Evolutionary conservation across 345 rosid species (phyloP), one percentile per base, ranked within the genome.

Genomic region (Nasturtium officinale): DNA sequence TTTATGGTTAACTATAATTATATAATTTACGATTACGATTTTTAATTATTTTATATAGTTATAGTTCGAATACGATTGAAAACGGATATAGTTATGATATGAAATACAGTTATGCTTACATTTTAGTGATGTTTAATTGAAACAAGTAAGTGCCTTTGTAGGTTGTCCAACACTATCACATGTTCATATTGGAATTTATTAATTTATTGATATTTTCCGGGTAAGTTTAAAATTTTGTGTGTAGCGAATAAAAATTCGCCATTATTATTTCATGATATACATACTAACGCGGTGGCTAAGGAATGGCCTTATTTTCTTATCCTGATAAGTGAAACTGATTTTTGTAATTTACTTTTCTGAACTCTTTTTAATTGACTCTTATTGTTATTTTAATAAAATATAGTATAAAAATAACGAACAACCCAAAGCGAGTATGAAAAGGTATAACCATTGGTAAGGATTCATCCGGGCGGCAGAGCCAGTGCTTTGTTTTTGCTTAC

Each of bases 271-370:
- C 65, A 69, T 63, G 26, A 55, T 61, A 60, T 3, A 21, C 3
- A 75, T 61, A 20, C 43, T 40, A 50, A 66, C 52, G 40, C 38
- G 21, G 68, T 60, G 46, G 58, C 55, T 61, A 55, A 63, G 28
- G 52, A 68, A 58, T 55, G 79, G n/a, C 37, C 61, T 26, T 46
- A 47, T 70, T 56, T 77, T 77, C 71, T 63, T 69, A 69, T 69
- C 67, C 25, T 70, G 60, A 69, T 77, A 55, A 63, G 46, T 70
- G 60, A 55, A 67, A 17, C 18, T 55, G 20, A 55, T 32, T 62
- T 55, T 23, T 58, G 6, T 76, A 68, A 69, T 61, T 50, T 30
- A 32, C 21, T 17, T 67, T 61, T 68, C 9, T 57, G 11, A 33
- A 23, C 57, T 75, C 48, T 61, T 61, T 61, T 21, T 42, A 16